Conservation (phyloP, 1,284 basidiomycete genomes). For the Sanghuangporus weigelae region DNA sequence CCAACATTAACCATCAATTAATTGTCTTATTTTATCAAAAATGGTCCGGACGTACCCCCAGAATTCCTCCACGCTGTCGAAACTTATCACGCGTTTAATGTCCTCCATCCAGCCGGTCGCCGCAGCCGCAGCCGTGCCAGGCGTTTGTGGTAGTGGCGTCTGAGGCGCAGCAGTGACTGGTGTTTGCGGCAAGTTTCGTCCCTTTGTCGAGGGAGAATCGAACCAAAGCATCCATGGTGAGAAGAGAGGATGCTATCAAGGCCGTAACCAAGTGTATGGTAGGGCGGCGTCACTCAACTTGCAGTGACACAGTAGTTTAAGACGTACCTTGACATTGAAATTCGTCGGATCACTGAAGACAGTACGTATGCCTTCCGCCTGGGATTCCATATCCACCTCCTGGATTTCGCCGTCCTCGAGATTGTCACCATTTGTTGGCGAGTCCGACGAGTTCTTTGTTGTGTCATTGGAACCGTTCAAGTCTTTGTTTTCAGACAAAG, state of each 20-base stretch:
- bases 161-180: constrained; percentile 74
- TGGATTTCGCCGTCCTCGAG: constrained; percentile 71
- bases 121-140: constrained; percentile 46
- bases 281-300: neutral
- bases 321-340: constrained; percentile 85
- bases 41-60: constrained; percentile 68
- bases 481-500: constrained; percentile 53
- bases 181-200: constrained; percentile 81
- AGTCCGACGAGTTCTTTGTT: constrained; percentile 31
- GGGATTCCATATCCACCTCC: constrained; percentile 74
- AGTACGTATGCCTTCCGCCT: constrained; percentile 81
- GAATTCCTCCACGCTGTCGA: constrained; percentile 95
- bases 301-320: neutral
- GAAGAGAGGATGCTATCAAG: constrained; percentile 77
- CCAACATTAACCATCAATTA: neutral
- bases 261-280: constrained; percentile 14
- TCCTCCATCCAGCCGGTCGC: constrained; percentile 95
- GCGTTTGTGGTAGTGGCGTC: constrained; percentile 64
- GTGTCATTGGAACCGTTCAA: constrained; percentile 26
- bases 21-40: neutral
- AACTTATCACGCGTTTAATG: constrained; percentile 89
- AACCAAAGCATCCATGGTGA: constrained; percentile 98
- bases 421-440: constrained; percentile 19
- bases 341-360: constrained; percentile 85
- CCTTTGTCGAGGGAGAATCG: constrained; percentile 88